Conservation (phyloP, 345 rosid species). For the Gynandropsis gynandra region DNA sequence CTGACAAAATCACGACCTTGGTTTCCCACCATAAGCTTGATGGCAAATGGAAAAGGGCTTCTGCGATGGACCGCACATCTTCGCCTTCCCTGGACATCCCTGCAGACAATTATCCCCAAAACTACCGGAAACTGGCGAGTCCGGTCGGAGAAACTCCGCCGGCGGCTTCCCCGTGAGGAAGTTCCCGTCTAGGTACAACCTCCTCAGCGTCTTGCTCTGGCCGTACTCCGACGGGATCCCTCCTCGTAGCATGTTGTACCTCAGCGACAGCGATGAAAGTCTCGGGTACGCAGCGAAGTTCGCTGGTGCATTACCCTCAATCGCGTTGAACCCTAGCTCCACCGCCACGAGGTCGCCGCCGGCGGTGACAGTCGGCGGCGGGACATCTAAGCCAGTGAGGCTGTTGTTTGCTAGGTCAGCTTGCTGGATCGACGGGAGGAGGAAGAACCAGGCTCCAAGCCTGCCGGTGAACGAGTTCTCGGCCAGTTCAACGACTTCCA, state of each 20-base stretch:
- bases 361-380: slow-evolving; percentile 29
- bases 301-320: slow-evolving; percentile 43
- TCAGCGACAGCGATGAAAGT: slow-evolving; percentile 58
- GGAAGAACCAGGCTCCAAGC: slow-evolving; percentile 68
- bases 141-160: slow-evolving; percentile 33
- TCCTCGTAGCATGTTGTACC: slow-evolving; percentile 72
- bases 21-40: slow-evolving; percentile 76
- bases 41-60: slow-evolving; percentile 58
- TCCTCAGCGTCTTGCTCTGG: slow-evolving; percentile 38
- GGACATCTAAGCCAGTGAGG: slow-evolving; percentile 44
- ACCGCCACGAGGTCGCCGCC: slow-evolving; percentile 61
- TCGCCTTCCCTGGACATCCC: slow-evolving; percentile 62
- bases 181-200: slow-evolving; percentile 77
- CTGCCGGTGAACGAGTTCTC: slow-evolving; percentile 71
- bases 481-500: slow-evolving; percentile 73
- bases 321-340: slow-evolving; percentile 68
- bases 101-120: slow-evolving; percentile 79
- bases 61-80: slow-evolving; percentile 72
- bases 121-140: slow-evolving; percentile 51
- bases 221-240: slow-evolving; percentile 58
- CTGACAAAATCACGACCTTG: slow-evolving; percentile 34
- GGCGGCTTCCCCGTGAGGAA: slow-evolving; percentile 80
- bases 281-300: slow-evolving; percentile 48
- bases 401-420: slow-evolving; percentile 67
- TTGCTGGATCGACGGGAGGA: slow-evolving; percentile 65